Evolutionary conservation across 2,329 filamentous ascomycete genomes (phyloP).

Genomic region (Xylaria multiplex): DNA sequence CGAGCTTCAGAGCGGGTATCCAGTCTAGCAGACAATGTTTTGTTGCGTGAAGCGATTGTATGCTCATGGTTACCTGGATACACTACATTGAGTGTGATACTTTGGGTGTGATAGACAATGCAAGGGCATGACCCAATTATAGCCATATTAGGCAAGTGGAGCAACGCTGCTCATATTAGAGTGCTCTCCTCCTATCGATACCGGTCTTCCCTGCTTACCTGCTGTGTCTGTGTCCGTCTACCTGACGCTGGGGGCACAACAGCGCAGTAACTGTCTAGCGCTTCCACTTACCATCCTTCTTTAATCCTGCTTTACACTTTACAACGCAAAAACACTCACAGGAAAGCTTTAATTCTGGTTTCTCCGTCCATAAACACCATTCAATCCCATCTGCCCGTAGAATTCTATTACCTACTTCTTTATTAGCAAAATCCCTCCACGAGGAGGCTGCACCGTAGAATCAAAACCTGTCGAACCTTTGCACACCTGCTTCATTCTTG

Average conservation of each 20-base stretch:
- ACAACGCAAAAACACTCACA: not conserved
- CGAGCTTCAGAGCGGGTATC: no score
- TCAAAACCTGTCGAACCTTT: not conserved
- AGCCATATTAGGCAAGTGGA: conserved; percentile 29
- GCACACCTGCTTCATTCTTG: not conserved
- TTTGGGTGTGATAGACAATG: no score
- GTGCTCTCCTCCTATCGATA: conserved; percentile 10
- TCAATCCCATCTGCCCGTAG: not conserved
- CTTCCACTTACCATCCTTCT: conserved; percentile 7
- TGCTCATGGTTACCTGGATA: no score
- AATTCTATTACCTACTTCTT: not conserved
- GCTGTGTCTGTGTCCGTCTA: no score
- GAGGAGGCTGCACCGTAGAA: not conserved
- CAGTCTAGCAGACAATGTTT: no score
- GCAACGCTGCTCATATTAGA: conserved; percentile 15
- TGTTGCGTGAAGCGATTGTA: no score
- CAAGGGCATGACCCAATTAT: conserved; percentile 2
- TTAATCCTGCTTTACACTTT: not conserved
- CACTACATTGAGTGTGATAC: no score
- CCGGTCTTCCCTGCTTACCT: conserved; percentile 4
- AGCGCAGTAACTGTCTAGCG: no score
- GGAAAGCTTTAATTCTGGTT: not conserved
- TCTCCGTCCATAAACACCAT: not conserved
- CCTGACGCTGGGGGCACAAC: no score
- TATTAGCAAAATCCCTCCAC: not conserved